phyloP scores from a whole-genome alignment of 305 asterid species.

The Solanum chacoense region DNA sequence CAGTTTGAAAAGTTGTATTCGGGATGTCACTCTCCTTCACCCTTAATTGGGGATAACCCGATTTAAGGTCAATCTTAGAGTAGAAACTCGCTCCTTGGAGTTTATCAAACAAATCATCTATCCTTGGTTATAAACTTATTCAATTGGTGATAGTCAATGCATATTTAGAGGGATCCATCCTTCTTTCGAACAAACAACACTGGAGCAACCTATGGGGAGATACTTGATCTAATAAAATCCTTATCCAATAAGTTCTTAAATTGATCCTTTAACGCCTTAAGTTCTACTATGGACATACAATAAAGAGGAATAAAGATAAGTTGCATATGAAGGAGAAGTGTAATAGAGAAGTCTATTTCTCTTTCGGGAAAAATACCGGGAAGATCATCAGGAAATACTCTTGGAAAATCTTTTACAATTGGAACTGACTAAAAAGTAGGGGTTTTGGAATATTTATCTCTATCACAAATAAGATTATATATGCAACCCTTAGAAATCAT shows the following conservation, averaged over 20 bases:
- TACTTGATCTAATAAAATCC: background rate
- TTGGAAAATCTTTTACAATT: background rate
- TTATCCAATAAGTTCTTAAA: background rate
- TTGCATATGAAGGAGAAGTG: background rate
- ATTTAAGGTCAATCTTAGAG: background rate
- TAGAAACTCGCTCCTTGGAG: background rate
- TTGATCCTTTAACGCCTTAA: background rate
- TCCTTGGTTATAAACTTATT: background rate
- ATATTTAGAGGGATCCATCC: background rate
- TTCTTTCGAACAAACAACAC: background rate
- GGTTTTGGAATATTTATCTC: background rate
- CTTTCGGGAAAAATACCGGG: background rate
- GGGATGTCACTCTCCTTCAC: background rate
- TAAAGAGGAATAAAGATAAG: background rate
- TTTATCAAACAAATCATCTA: background rate
- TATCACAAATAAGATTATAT: background rate
- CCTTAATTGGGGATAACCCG: background rate
- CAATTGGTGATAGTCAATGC: background rate
- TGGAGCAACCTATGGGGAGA: background rate
- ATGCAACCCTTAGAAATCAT: background rate
- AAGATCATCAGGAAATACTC: background rate
- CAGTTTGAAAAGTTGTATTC: background rate
- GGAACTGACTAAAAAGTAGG: background rate
- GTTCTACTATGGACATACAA: background rate
- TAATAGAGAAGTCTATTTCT: background rate